phyloP scores from a whole-genome alignment of 2,329 filamentous ascomycete genomes.

The Orbilia oligospora region DNA sequence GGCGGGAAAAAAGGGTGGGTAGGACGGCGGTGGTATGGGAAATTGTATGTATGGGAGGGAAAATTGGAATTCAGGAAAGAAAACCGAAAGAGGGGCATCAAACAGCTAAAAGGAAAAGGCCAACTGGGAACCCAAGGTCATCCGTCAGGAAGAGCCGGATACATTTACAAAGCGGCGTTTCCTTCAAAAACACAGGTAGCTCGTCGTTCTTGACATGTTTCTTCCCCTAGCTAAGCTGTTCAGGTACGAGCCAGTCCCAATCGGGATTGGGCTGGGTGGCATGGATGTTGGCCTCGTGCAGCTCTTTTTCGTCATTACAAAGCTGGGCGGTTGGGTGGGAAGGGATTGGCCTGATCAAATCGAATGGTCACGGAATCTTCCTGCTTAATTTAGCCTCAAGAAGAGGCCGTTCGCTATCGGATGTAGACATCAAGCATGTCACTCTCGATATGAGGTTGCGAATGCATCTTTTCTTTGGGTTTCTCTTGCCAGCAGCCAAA shows the following conservation, averaged over 20 bases:
- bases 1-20: constrained; percentile 42
- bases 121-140: constrained; percentile 30
- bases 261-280: constrained; percentile 42
- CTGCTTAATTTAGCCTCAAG: constrained; percentile 59
- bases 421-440: constrained; percentile 14
- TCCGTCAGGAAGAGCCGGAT: constrained; percentile 40
- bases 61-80: constrained; percentile 54
- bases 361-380: constrained; percentile 59
- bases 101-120: constrained; percentile 58
- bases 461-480: constrained; percentile 10
- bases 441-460: constrained; percentile 23
- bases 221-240: constrained; percentile 47
- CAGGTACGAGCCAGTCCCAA: constrained; percentile 54
- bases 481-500: constrained; percentile 3
- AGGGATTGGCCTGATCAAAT: constrained; percentile 52
- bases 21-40: constrained; percentile 27
- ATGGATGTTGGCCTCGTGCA: constrained; percentile 57
- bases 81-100: constrained; percentile 54
- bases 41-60: constrained; percentile 53
- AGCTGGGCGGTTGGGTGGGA: constrained; percentile 50
- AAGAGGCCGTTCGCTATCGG: constrained; percentile 42
- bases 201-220: constrained; percentile 44
- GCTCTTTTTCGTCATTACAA: constrained; percentile 55
- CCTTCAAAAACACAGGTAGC: constrained; percentile 38
- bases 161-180: constrained; percentile 45